Evolutionary conservation across 768 basidiomycete species (phyloP).

Genomic region (Tricholoma hemisulphureum): DNA sequence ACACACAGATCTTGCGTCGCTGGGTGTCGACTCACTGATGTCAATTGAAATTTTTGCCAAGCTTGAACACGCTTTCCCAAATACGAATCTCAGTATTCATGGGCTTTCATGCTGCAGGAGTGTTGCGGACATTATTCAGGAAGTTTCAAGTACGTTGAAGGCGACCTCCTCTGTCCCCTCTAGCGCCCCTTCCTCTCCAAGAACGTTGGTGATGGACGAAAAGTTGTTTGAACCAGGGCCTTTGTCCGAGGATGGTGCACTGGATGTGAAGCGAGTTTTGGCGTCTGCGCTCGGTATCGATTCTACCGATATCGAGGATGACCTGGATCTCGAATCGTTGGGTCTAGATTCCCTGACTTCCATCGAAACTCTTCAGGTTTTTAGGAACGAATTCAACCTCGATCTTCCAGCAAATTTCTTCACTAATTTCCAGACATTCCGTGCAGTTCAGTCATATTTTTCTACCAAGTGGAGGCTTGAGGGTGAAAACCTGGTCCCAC

Average conservation of each 20-base stretch:
- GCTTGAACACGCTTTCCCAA: slow-evolving; percentile 36
- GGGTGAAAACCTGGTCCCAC: neutral
- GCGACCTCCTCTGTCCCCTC: slow-evolving; percentile 10
- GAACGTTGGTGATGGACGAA: slow-evolving; percentile 41
- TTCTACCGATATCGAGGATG: slow-evolving; percentile 39
- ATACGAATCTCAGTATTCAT: slow-evolving; percentile 26
- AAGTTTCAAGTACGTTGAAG: slow-evolving; percentile 21
- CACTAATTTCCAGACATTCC: slow-evolving; percentile 36
- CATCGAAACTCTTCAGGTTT: slow-evolving; percentile 55
- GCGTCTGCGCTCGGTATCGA: slow-evolving; percentile 48
- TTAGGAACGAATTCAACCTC: slow-evolving; percentile 41
- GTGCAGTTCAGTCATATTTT: slow-evolving; percentile 35
- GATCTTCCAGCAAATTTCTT: slow-evolving; percentile 48
- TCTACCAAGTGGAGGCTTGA: slow-evolving; percentile 1
- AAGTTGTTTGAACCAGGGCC: slow-evolving; percentile 18
- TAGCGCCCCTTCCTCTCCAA: slow-evolving; percentile 31
- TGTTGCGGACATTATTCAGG: slow-evolving; percentile 34
- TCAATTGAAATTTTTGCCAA: slow-evolving; percentile 52
- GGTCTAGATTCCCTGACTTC: slow-evolving; percentile 66
- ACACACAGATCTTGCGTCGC: slow-evolving; percentile 43
- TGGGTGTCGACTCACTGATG: slow-evolving; percentile 66
- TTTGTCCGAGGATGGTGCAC: slow-evolving; percentile 20
- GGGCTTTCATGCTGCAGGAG: slow-evolving; percentile 35
- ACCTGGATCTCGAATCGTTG: slow-evolving; percentile 45
- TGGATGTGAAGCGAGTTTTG: slow-evolving; percentile 38